Evolutionary conservation across 2,329 filamentous ascomycete species (phyloP), one percentile per base, ranked within the genome.

Genomic region (Apiospora saccharicola): DNA sequence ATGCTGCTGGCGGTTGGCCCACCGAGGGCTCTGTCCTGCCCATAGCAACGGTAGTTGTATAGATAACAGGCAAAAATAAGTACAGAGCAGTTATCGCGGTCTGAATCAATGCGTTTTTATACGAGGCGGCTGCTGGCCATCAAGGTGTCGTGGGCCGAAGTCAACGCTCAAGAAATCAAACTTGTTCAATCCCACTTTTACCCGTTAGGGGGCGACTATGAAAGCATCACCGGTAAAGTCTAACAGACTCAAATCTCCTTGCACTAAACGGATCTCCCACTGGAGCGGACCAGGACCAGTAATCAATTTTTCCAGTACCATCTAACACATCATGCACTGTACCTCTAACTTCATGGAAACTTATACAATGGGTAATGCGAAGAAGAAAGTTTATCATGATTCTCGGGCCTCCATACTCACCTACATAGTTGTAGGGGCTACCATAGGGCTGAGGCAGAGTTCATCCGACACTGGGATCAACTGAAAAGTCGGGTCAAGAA

Each of bases 1-100:
- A 79, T 34, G 75, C 74, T 2, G 78, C 74, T 0, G 79, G 79
- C 6, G 77, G 79, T 22, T 75, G 76, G 34, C 78, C 78, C 46
- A 77, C 53, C 0, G 78, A 80, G 10, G 78, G 78, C 53, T 80
- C 78, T 7, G 77, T 79, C 19, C 79, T 76, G 51, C 79, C 79
- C 79, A 80, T 81, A 69, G 51, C 51, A 43, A 13, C 2, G 4
- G 1, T 71, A 14, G 12, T 1, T 8, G 7, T 1, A 26, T 26
- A 26, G 13, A 4, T 4, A n/a, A n/a, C 6, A 12, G 7, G 4
- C 6, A 12, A 7, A 10, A 44, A 16, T 4, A 12, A 10, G 53
- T n/a, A 64, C 14, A 22, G 1, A 41, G 7, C 10, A 64, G 12
- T 13, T 41, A 2, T 14, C 34, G 30, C n/a, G 34, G 10, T 37